phyloP scores from a whole-genome alignment of 179 eudicot genomes.

The Spinacia oleracea region DNA sequence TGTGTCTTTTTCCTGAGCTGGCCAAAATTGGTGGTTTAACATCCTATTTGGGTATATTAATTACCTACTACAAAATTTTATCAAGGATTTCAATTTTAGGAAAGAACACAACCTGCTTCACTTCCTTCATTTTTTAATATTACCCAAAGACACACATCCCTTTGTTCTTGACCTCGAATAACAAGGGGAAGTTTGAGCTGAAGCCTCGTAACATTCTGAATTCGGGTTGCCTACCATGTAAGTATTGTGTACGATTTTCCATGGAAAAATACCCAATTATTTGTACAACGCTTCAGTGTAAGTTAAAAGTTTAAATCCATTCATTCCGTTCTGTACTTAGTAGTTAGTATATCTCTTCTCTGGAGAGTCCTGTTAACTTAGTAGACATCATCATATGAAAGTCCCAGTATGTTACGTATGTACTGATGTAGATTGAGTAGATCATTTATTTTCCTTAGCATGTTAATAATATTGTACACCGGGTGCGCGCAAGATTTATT shows the following conservation, averaged over 20 bases:
- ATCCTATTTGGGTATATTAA: not conserved
- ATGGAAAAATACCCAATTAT: not conserved
- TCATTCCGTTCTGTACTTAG: not conserved
- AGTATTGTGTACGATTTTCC: not conserved
- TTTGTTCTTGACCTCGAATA: not conserved
- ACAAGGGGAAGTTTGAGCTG: constrained; percentile 24
- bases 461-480: not conserved
- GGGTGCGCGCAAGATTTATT: no score
- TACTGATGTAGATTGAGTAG: not conserved
- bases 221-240: not conserved
- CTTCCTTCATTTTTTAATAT: not conserved
- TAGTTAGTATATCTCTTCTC: not conserved
- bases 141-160: not conserved
- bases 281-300: not conserved
- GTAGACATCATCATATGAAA: not conserved
- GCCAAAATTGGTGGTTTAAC: not conserved
- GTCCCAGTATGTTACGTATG: not conserved
- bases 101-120: not conserved
- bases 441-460: not conserved
- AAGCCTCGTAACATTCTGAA: not conserved
- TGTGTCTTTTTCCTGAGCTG: not conserved
- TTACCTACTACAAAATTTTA: not conserved
- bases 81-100: not conserved
- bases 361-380: not conserved
- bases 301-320: not conserved